Evolutionary conservation across 768 basidiomycete species (phyloP).

Genomic region (Hygrophorus russula): DNA sequence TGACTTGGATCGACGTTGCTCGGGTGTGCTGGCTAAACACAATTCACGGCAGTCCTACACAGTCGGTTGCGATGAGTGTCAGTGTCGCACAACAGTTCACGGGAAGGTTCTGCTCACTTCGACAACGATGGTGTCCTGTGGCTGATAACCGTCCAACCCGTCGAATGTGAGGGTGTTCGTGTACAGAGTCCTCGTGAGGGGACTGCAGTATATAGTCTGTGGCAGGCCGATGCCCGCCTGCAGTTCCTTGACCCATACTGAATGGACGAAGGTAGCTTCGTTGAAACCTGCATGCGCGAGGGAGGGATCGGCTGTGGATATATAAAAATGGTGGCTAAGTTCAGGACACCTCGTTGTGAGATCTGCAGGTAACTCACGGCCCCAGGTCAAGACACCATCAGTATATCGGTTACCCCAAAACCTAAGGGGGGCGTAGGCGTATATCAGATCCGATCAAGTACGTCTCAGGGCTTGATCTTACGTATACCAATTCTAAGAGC

Average conservation of each 20-base stretch:
- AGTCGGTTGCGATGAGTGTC: not conserved
- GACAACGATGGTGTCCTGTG: not conserved
- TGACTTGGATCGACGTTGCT: too few species aligned
- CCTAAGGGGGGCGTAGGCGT: too few species aligned
- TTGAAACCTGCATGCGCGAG: not conserved
- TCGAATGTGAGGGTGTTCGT: too few species aligned
- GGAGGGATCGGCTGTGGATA: not conserved
- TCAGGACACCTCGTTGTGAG: too few species aligned
- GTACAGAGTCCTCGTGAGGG: not conserved
- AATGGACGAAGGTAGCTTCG: not conserved
- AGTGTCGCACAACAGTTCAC: not conserved
- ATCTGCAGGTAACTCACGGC: too few species aligned
- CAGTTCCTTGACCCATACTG: conserved; percentile 1
- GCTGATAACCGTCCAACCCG: not conserved
- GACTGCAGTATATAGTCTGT: not conserved
- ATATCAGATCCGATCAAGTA: too few species aligned
- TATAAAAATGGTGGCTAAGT: not conserved
- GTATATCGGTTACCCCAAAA: too few species aligned
- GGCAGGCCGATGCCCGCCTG: too few species aligned
- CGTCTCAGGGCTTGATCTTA: too few species aligned
- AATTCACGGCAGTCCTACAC: not conserved
- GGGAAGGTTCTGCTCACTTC: not conserved
- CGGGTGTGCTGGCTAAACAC: not conserved
- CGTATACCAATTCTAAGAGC: too few species aligned
- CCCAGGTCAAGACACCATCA: too few species aligned